Evolutionary conservation across 2,329 filamentous ascomycete species (phyloP).

Genomic region (Pseudogymnoascus sp.): DNA sequence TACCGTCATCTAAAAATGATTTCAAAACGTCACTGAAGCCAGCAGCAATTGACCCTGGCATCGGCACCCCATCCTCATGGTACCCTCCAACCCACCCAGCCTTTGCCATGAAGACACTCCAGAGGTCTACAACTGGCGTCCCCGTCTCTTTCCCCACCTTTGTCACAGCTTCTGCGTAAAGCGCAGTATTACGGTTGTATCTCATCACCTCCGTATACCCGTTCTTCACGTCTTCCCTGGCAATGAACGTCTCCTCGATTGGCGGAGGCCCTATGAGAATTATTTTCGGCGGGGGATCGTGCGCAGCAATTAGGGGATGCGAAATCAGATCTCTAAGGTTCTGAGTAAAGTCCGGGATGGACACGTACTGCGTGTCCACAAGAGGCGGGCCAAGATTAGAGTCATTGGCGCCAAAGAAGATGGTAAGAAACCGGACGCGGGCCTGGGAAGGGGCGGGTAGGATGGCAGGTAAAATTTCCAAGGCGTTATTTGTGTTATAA

Average conservation of each 20-base stretch:
- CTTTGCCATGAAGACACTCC: slow-evolving; percentile 67
- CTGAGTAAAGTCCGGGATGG: slow-evolving; percentile 62
- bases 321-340: slow-evolving; percentile 66
- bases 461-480: slow-evolving; percentile 16
- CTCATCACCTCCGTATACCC: slow-evolving; percentile 27
- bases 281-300: slow-evolving; percentile 54
- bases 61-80: slow-evolving; percentile 1
- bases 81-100: slow-evolving; percentile 32
- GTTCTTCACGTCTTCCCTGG: slow-evolving; percentile 33
- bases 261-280: slow-evolving; percentile 81
- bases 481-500: slow-evolving; percentile 22
- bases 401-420: slow-evolving; percentile 89
- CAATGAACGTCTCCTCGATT: slow-evolving; percentile 64
- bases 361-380: slow-evolving; percentile 64
- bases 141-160: slow-evolving; percentile 41
- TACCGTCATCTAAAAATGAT: slow-evolving; percentile 20
- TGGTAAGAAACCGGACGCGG: slow-evolving; percentile 23
- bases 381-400: slow-evolving; percentile 56
- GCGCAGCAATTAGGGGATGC: slow-evolving; percentile 62
- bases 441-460: slow-evolving; percentile 22
- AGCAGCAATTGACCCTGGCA: slow-evolving; percentile 15
- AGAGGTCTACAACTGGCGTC: slow-evolving; percentile 68
- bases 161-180: slow-evolving; percentile 55
- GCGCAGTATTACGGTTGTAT: slow-evolving; percentile 37
- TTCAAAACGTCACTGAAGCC: slow-evolving; percentile 18